Percentiles rank a stretch among this genome's conserved stretches.
phyloP scores from a whole-genome alignment of 2,329 filamentous ascomycete genomes.

The Ophiostoma ips region DNA sequence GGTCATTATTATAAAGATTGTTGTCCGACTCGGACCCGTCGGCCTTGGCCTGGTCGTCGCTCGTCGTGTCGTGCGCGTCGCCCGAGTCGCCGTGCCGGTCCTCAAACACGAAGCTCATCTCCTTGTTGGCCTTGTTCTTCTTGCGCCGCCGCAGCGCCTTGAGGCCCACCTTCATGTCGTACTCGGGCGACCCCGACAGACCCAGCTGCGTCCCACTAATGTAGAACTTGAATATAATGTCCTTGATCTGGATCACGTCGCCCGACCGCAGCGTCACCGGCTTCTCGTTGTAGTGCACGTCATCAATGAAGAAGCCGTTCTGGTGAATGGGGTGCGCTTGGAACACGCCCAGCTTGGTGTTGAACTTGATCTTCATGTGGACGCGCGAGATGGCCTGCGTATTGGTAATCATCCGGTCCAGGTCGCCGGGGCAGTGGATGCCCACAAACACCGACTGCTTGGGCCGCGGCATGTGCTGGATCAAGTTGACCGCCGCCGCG shows the following conservation, averaged over 20 bases:
- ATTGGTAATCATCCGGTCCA: slow-evolving; percentile 41
- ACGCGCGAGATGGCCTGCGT: slow-evolving; percentile 62
- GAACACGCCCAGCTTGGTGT: slow-evolving; percentile 47
- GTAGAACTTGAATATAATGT: slow-evolving; percentile 52
- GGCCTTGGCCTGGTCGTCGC: slow-evolving; percentile 19
- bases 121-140: slow-evolving; percentile 36
- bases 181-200: neutral
- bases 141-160: neutral
- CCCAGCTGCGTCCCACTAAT: slow-evolving; percentile 33
- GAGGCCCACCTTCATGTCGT: neutral
- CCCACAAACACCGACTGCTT: slow-evolving; percentile 51
- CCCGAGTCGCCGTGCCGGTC: slow-evolving; percentile 37
- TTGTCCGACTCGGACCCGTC: slow-evolving; percentile 5
- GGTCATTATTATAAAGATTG: too few relatives aligned
- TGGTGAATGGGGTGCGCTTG: slow-evolving; percentile 46
- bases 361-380: slow-evolving; percentile 61
- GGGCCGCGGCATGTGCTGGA: slow-evolving; percentile 45
- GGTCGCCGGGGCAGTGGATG: slow-evolving; percentile 51
- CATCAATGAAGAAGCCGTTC: slow-evolving; percentile 58
- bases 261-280: slow-evolving; percentile 48
- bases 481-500: slow-evolving; percentile 44
- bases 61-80: slow-evolving; percentile 38
- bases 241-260: slow-evolving; percentile 56
- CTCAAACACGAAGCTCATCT: slow-evolving; percentile 64
- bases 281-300: slow-evolving; percentile 40